Base-by-base conservation (phyloP, 129 eudicot genomes). In the Flaveria robusta region DNA sequence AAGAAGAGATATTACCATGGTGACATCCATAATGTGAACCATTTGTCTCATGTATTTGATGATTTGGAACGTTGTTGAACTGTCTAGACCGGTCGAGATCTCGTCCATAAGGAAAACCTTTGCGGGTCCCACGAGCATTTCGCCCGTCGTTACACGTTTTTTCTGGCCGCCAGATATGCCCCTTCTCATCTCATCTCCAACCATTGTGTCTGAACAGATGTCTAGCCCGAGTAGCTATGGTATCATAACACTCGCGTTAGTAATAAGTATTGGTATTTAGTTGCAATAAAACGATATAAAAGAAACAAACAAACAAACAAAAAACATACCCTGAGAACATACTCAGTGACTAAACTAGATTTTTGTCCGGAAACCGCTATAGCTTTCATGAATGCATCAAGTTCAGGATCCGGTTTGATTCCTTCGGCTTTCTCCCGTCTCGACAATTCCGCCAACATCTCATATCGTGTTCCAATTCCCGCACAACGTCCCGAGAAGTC, bases 131-230 rank as follows among this genome's bases (percentile, higher is more conserved):
- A 91, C 97, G 56, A 91, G 66, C 96, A 91, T 87, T 80, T 91
- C 97, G 43, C 97, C 97, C 74, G 96, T 87, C 2, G 97, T 92
- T 14, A 92, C 89, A 71, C 97, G 92, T 51, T 92, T 92, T 80
- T 87, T 92, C 76, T 91, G 95, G 13, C 97, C 97, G 10, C 97
- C 97, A 4, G 97, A 91, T 52, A 91, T 89, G 5, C 97, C 97
- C 70, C 97, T 75, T 74, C 95, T 75, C 97, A 92, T 92, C 22
- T 89, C 96, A 66, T 92, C 91, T 15, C 97, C 97, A 15, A 92
- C 97, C 86, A 87, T 77, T n/a, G 88, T 92, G 79, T 92, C 92
- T 2, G 92, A 52, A 68, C 97, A 92, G 2, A 89, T 87, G 75
- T 92, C 97, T 62, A 92, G 31, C 62, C 97, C 97, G 68, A 89